These are phyloP conservation scores for Leishmania guyanensis DNA, from an alignment of 208 protist species.

Conservation along the genomic window DNA sequence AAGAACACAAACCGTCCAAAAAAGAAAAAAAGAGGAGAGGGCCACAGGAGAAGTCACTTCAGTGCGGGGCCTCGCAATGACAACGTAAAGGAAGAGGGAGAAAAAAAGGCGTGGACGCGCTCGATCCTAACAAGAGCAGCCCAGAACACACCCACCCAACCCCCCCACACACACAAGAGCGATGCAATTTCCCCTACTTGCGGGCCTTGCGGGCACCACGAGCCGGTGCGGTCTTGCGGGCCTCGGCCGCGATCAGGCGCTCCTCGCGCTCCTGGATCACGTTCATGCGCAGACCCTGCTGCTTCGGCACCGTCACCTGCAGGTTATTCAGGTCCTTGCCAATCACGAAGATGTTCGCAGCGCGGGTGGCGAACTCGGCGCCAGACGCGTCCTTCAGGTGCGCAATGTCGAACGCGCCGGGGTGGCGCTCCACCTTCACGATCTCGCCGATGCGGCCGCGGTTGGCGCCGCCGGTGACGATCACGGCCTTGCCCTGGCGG, in stretches of 20 bases:
- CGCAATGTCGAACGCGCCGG: constrained; percentile 97
- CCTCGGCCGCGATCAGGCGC: constrained; percentile 79
- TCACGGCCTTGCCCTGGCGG: constrained; percentile 93
- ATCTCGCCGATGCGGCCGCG: constrained; percentile 98
- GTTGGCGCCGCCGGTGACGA: constrained; percentile 98
- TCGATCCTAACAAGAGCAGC: too few species aligned
- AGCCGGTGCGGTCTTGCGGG: constrained; percentile 52
- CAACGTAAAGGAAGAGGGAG: too few species aligned
- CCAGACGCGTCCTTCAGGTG: constrained; percentile 94
- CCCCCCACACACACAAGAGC: too few species aligned
- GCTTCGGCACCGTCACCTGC: constrained; percentile 95
- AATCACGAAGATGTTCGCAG: constrained; percentile 99
- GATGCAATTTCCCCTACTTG: constrained; percentile 15
- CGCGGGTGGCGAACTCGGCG: constrained; percentile 97
- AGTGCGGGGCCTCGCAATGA: too few species aligned
- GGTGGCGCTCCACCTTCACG: constrained; percentile 92
- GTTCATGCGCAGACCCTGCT: constrained; percentile 94
- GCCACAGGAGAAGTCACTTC: too few species aligned
- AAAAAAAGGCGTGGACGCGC: too few species aligned
- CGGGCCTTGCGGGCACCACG: constrained; percentile 54
- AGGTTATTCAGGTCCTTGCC: constrained; percentile 92
- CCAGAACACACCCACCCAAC: too few species aligned
- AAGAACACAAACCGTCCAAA: too few species aligned
- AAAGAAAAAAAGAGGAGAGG: too few species aligned
- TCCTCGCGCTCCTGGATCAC: constrained; percentile 90